These are phyloP conservation scores for Aspergillus kassunensis DNA, from an alignment of 495 filamentous ascomycete genomes.

Conservation along the genomic window DNA sequence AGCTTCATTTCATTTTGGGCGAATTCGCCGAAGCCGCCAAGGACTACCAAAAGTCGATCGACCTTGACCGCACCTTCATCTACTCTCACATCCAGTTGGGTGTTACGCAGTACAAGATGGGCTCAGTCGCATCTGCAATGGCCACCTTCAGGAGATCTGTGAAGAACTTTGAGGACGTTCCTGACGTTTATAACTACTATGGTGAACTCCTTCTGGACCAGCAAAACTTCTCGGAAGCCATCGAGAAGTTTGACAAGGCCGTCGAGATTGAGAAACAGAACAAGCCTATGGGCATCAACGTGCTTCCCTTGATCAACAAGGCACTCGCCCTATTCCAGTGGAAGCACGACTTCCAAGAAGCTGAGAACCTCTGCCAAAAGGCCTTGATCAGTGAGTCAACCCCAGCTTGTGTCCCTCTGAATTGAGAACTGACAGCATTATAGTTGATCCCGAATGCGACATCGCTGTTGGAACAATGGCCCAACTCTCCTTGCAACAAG, in stretches of 20 bases:
- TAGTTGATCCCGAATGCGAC: constrained; percentile 97
- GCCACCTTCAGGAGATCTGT: constrained; percentile 95
- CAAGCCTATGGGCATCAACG: constrained; percentile 93
- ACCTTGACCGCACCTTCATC: constrained; percentile 91
- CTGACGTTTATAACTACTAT: constrained; percentile 99
- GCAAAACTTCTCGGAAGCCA: constrained; percentile 88
- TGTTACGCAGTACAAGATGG: constrained; percentile 99
- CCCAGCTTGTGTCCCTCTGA: too few relatives aligned
- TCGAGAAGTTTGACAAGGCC: constrained; percentile 96
- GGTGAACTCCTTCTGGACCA: constrained; percentile 98
- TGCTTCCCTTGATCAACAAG: constrained; percentile 97
- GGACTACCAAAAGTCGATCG: constrained; percentile 99
- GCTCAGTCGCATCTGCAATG: constrained; percentile 95
- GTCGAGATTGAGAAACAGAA: constrained; percentile 96
- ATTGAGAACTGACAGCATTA: constrained; percentile 15
- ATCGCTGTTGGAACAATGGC: constrained; percentile 99
- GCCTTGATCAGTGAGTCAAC: constrained; percentile 82
- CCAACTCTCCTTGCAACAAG: constrained; percentile 95
- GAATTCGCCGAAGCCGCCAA: constrained; percentile 92
- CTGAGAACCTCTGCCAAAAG: constrained; percentile 95
- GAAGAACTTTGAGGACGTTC: constrained; percentile 95
- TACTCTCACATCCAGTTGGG: constrained; percentile 99
- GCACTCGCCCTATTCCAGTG: constrained; percentile 95
- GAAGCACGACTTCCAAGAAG: constrained; percentile 92
- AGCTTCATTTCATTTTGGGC: constrained; percentile 95